Evolutionary conservation across 2,329 filamentous ascomycete species (phyloP).

Genomic region (Arthrinium puccinioides): DNA sequence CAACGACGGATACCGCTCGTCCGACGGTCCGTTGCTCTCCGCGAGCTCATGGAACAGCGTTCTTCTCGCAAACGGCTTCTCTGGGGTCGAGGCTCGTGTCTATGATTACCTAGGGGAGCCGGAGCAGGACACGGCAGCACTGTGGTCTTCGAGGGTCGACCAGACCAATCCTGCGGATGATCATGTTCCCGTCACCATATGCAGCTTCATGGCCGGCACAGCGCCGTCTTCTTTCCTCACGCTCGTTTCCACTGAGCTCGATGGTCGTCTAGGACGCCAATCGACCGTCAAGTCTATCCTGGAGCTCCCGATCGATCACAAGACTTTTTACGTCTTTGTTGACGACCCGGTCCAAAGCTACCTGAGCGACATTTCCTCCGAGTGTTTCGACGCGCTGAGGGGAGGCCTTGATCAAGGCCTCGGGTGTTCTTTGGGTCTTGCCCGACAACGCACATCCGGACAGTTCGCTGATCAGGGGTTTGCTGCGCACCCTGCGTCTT

Average conservation of each 20-base stretch:
- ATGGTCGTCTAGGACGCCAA: too few relatives aligned
- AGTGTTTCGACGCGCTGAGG: neutral
- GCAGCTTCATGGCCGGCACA: neutral
- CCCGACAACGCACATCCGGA: neutral
- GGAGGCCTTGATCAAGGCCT: neutral
- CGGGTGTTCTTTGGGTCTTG: neutral
- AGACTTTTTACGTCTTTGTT: neutral
- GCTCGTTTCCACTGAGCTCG: neutral
- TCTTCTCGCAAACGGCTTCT: neutral
- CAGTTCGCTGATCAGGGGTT: neutral
- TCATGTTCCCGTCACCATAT: neutral
- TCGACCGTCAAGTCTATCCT: neutral
- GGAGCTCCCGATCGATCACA: neutral
- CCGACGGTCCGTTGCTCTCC: constrained; percentile 1
- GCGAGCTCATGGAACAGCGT: neutral
- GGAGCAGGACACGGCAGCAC: neutral
- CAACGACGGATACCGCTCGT: neutral
- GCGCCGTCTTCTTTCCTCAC: neutral
- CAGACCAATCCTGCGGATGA: too few relatives aligned
- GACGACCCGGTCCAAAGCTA: neutral
- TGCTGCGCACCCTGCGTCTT: neutral
- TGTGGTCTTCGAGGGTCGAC: neutral
- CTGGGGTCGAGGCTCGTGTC: neutral
- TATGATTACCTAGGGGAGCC: neutral
- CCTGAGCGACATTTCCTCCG: neutral